phyloP scores from a whole-genome alignment of 805 yeast species.

The Hanseniaspora clermontiae region DNA sequence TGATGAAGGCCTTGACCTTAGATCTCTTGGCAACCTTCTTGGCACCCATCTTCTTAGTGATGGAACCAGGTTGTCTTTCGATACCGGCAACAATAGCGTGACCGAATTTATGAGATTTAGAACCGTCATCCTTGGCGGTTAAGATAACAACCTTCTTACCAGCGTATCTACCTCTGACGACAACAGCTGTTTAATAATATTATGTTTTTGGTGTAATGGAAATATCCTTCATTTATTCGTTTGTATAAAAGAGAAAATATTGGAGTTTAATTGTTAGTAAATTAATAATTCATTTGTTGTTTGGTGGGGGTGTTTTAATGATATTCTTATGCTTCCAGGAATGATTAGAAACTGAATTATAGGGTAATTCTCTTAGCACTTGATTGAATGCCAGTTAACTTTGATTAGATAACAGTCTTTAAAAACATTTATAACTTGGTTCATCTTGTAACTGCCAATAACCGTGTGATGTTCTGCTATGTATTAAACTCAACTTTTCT shows the following conservation, averaged over 20 bases:
- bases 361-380: too few relatives aligned
- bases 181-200: constrained; percentile 55
- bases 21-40: constrained; percentile 96
- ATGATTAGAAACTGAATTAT: too few relatives aligned
- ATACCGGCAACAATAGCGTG: constrained; percentile 99
- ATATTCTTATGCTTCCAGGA: neutral
- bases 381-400: too few relatives aligned
- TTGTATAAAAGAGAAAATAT: neutral
- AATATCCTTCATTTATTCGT: neutral
- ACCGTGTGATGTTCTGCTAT: too few relatives aligned
- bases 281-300: neutral
- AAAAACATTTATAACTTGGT: too few relatives aligned
- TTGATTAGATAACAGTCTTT: too few relatives aligned
- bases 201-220: constrained; percentile 12
- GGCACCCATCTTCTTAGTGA: constrained; percentile 85
- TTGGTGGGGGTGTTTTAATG: neutral
- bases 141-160: constrained; percentile 99
- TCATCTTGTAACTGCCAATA: too few relatives aligned
- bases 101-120: constrained; percentile 97
- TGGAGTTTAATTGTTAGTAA: constrained; percentile 13
- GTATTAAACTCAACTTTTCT: too few relatives aligned
- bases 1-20: constrained; percentile 97
- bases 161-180: constrained; percentile 99
- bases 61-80: constrained; percentile 96
- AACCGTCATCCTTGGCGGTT: constrained; percentile 96